Evolutionary conservation across 2,329 filamentous ascomycete species (phyloP), one percentile per base, ranked within the genome.

Genomic region (Talaromyces marneffei): DNA sequence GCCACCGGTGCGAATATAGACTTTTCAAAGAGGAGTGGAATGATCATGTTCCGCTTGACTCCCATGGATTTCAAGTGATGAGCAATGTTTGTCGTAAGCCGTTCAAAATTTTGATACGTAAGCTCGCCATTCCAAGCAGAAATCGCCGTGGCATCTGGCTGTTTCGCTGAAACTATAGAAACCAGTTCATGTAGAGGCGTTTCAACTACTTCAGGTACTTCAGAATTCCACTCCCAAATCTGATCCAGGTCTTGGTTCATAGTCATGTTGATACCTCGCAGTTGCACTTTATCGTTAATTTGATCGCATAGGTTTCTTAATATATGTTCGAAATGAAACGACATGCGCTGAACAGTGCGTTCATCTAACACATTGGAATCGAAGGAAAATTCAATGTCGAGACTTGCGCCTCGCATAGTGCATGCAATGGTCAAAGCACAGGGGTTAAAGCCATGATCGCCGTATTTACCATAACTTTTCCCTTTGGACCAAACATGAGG

Each of bases 61-160:
- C 60, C 60, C 7, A 42, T 20, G 16, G 20, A 31, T n/a, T 16
- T 6, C 9, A 62, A 35, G 14, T 44, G 55, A 2, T 29, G 20
- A 16, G 72, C 69, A 14, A 65, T 64, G 59, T n/a, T 65, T 64
- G 59, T 73, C 63, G 53, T 52, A 16, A 53, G n/a, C 39, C 31
- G 16, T 23, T 65, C 42, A 2, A 66, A 42, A 2, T 63, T 18
- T 2, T 53, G 20, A 50, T 65, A 63, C 20, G 63, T 59, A 25
- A 66, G 25, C 31, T 44, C 39, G 2, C 64, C 64, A 48, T 66
- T 56, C 64, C 64, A 66, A 29, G 60, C 59, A 44, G 44, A 53
- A n/a, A 65, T 37, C 25, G 62, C 63, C 12, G 16, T 31, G 7
- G 54, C 31, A 20, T 60, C 33, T 16, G 60, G 60, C 6, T 57